These are phyloP conservation scores for Dioscorea zingiberensis DNA, from an alignment of 106 monocot genomes.

Conservation along the genomic window DNA sequence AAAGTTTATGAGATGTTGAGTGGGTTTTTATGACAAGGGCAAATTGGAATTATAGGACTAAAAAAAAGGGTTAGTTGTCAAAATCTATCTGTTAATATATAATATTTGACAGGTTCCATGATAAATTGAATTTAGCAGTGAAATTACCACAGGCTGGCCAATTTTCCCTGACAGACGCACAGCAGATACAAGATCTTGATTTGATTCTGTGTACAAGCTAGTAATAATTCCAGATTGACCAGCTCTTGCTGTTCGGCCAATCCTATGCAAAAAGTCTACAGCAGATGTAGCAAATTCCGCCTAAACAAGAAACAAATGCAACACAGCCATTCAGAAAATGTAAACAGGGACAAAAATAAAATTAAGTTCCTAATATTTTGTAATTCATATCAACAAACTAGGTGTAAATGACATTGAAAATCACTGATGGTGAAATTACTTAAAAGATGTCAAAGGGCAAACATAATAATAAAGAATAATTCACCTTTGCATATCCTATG, in stretches of 20 bases:
- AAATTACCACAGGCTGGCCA: constrained; percentile 69
- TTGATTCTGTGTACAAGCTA: constrained; percentile 67
- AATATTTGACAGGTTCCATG: neutral
- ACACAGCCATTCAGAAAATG: neutral
- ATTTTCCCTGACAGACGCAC: constrained; percentile 51
- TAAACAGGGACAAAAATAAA: neutral
- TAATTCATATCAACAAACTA: no score
- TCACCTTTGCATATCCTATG: no score
- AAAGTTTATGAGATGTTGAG: no score
- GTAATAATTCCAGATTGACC: constrained; percentile 83
- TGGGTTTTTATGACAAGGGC: no score
- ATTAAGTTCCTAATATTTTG: no score
- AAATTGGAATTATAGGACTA: no score
- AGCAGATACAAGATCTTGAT: constrained; percentile 70
- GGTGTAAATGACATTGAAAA: no score
- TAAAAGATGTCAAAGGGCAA: no score
- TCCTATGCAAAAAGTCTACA: constrained; percentile 91
- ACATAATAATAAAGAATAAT: no score
- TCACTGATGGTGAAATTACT: no score
- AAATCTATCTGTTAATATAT: no score
- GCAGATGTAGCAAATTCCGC: constrained; percentile 94
- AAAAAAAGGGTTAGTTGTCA: no score
- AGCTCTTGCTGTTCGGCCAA: constrained; percentile 94
- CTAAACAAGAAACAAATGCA: constrained; percentile 19
- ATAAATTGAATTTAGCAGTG: neutral